These are phyloP conservation scores for Ceratobasidium sp. DNA, from an alignment of 1,284 basidiomycete genomes.

Conservation along the genomic window DNA sequence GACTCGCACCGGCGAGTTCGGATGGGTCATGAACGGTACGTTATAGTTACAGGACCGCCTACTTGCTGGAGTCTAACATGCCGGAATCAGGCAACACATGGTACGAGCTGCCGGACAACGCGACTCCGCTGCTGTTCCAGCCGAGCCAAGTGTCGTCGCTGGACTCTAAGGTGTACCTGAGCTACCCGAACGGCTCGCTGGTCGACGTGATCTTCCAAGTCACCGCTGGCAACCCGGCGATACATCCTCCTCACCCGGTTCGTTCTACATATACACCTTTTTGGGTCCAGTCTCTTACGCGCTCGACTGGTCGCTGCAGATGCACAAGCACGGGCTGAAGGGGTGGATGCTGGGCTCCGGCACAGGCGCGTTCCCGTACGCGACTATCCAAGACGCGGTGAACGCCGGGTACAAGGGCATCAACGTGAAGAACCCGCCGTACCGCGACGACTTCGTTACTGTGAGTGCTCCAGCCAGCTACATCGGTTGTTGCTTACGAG, in stretches of 20 bases:
- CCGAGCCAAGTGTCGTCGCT: conserved; percentile 5
- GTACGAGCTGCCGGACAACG: conserved; percentile 16
- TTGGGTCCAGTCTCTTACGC: not conserved
- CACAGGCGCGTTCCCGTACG: conserved; percentile 31
- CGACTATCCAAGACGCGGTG: conserved; percentile 38
- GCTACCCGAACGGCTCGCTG: conserved; percentile 25
- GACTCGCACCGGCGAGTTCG: conserved; percentile 20
- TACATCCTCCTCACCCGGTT: conserved; percentile 20
- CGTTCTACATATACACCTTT: not conserved
- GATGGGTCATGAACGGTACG: conserved; percentile 36
- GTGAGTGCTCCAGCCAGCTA: not conserved
- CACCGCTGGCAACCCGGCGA: conserved; percentile 33
- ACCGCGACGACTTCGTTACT: conserved; percentile 35
- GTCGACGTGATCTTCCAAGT: conserved; percentile 41
- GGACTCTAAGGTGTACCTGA: conserved; percentile 29
- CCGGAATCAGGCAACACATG: not conserved
- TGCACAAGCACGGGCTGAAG: conserved; percentile 45
- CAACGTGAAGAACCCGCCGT: conserved; percentile 41
- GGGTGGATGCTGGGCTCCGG: conserved; percentile 43
- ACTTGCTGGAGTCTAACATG: not conserved
- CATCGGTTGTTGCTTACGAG: not conserved
- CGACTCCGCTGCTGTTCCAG: conserved; percentile 28
- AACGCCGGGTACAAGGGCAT: conserved; percentile 30
- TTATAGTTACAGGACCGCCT: not conserved
- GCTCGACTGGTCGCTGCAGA: not conserved